These are phyloP conservation scores for Aspergillus oerlinghausenensis DNA, from an alignment of 2,329 filamentous ascomycete species.

Conservation along the genomic window DNA sequence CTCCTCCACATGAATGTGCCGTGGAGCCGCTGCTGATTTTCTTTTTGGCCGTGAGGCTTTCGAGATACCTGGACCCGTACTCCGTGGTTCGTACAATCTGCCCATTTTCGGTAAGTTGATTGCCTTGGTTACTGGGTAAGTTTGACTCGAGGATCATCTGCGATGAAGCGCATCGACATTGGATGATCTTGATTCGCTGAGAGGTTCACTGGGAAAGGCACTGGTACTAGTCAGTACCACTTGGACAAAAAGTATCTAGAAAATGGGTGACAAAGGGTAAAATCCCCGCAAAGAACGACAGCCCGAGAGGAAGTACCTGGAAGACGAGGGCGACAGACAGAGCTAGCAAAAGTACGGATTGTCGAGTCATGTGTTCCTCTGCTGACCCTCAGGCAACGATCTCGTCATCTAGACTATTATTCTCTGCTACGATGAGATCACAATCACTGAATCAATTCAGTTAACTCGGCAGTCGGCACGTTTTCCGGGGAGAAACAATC, in stretches of 20 bases:
- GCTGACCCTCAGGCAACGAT: neutral
- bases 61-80: neutral
- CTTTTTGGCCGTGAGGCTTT: neutral
- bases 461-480: constrained; percentile 8
- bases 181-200: neutral
- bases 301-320: neutral
- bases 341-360: neutral
- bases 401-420: neutral
- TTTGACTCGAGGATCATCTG: neutral
- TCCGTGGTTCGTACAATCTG: neutral
- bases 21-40: neutral
- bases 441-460: neutral
- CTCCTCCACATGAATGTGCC: neutral
- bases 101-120: neutral
- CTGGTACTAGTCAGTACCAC: neutral
- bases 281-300: neutral
- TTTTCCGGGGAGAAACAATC: constrained; percentile 5
- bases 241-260: neutral
- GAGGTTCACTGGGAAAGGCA: neutral
- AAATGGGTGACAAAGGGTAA: neutral
- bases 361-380: neutral
- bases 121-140: neutral
- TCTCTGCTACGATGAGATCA: neutral
- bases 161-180: neutral
- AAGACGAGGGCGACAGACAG: no score